Percentiles rank a stretch among this genome's conserved stretches.
Evolutionary conservation across 2,329 filamentous ascomycete species (phyloP).

Genomic region (Fusarium sp.): DNA sequence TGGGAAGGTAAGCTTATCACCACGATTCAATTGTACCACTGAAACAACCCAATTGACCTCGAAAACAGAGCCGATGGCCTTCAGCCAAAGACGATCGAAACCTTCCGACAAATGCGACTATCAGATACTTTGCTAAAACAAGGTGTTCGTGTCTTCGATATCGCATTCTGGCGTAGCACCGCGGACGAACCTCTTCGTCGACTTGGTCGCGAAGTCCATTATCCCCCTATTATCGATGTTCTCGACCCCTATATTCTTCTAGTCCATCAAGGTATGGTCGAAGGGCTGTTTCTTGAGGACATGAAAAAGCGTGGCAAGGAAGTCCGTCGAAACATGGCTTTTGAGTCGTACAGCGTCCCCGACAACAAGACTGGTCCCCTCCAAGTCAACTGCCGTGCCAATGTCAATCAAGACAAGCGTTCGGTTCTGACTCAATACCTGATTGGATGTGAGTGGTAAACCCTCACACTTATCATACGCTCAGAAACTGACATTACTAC

Average conservation of each 20-base stretch:
- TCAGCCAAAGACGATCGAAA: slow-evolving; percentile 83
- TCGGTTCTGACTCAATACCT: slow-evolving; percentile 70
- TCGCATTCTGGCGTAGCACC: slow-evolving; percentile 74
- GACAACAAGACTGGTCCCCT: slow-evolving; percentile 56
- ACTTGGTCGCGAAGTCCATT: slow-evolving; percentile 73
- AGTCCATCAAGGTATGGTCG: slow-evolving; percentile 80
- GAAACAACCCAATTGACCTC: slow-evolving; percentile 28
- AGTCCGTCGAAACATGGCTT: slow-evolving; percentile 72
- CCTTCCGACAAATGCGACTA: slow-evolving; percentile 76
- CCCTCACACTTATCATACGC: not conserved
- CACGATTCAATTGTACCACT: not conserved
- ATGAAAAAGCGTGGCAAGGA: slow-evolving; percentile 70
- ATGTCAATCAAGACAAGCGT: slow-evolving; percentile 60
- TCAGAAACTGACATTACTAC: slow-evolving; percentile 10
- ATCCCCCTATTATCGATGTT: slow-evolving; percentile 69
- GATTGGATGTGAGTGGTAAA: slow-evolving; percentile 68
- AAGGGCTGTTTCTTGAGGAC: slow-evolving; percentile 75
- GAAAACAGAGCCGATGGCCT: slow-evolving; percentile 71
- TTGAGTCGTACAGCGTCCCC: slow-evolving; percentile 64
- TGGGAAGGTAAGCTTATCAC: slow-evolving; percentile 59
- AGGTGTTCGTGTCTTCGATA: slow-evolving; percentile 77
- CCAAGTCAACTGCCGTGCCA: slow-evolving; percentile 62
- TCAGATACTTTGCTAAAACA: slow-evolving; percentile 73
- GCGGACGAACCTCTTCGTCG: slow-evolving; percentile 63
- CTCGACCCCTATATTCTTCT: slow-evolving; percentile 67